Evolutionary conservation across 2,329 filamentous ascomycete species (phyloP).

Genomic region (Beauveria rudraprayagi): DNA sequence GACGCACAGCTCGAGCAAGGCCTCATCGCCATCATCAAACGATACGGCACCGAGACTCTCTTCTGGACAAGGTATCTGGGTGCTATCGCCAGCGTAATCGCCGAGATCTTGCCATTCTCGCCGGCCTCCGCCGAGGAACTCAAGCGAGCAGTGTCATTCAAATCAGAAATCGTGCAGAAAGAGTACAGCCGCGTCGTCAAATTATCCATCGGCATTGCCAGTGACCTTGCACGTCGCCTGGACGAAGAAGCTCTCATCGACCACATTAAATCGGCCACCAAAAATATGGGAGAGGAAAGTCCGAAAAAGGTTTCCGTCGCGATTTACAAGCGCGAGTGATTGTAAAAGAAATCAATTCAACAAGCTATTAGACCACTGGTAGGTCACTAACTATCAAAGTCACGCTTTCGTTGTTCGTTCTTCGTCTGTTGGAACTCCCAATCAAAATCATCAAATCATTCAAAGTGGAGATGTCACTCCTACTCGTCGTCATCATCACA

Average conservation of each 20-base stretch:
- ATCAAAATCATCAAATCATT: constrained; percentile 6
- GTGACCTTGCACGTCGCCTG: constrained; percentile 22
- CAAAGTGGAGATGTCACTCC: constrained; percentile 1
- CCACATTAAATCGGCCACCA: constrained; percentile 26
- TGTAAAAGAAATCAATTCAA: background rate
- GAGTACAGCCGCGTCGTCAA: constrained; percentile 27
- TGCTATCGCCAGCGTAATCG: constrained; percentile 36
- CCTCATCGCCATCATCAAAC: constrained; percentile 34
- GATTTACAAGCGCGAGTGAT: constrained; percentile 4
- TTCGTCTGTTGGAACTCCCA: constrained; percentile 4
- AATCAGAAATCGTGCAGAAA: constrained; percentile 19
- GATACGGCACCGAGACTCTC: constrained; percentile 28
- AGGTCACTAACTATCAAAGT: constrained; percentile 17
- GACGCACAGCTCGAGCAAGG: constrained; percentile 37
- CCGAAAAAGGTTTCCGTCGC: constrained; percentile 26
- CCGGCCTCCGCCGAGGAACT: constrained; percentile 31
- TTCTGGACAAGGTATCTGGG: constrained; percentile 50
- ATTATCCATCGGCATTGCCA: constrained; percentile 28
- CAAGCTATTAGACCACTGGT: constrained; percentile 6
- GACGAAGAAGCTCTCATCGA: constrained; percentile 26
- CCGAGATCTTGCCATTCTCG: constrained; percentile 32
- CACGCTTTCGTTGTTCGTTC: constrained; percentile 5
- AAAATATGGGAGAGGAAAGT: constrained; percentile 24
- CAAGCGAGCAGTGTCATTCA: constrained; percentile 24
- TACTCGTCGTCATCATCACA: constrained; percentile 21